Evolutionary conservation across 78 protist species (phyloP), one percentile per base, ranked within the genome.

Genomic region (Emiliania huxleyi): DNA sequence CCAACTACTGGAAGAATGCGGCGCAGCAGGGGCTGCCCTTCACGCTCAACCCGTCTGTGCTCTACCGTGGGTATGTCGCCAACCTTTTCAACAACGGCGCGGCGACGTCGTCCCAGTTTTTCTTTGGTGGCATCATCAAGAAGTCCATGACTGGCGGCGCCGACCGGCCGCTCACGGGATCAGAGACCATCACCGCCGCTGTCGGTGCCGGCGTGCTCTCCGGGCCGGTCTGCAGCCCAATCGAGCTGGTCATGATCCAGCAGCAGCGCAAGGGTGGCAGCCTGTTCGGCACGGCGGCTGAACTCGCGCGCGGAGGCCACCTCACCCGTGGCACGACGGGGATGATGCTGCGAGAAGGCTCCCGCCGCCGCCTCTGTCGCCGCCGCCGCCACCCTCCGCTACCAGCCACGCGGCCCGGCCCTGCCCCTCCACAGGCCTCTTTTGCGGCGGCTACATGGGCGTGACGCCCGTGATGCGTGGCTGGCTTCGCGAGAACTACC

Each of bases 1-100:
- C 91, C 42, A 87, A 87, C 91, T 87, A 87, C 33, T 87, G 91
- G 91, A 87, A 87, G 52, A 87, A 87, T 62, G 91, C 91, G 69
- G 2, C 6, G 26, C 91, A 87, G 49, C 91, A 87, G 52, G 91
- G 91, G 33, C 23, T 87, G 43, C 91, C 91, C 22, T 87, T 87
- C 52, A 87, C 91, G 26, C 5, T 87, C 42, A 25, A 87, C 26
- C 91, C 91, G 44, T 5, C 33, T 12, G 71, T 56, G 21, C 71
- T 56, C 33, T 56, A 56, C 71, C n/a, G n/a, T n/a, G n/a, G n/a
- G n/a, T 56, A 56, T 25, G 5, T 56, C 71, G 71, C 71, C 33
- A 56, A 56, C 71, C 6, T 25, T 6, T 25, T 56, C 71, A 56
- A 56, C 71, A 56, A 56, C 26, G 71, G 33, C 26, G 21, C 11